These are phyloP conservation scores for Veloporphyrellus conicus DNA, from an alignment of 1,284 basidiomycete genomes.

Conservation along the genomic window DNA sequence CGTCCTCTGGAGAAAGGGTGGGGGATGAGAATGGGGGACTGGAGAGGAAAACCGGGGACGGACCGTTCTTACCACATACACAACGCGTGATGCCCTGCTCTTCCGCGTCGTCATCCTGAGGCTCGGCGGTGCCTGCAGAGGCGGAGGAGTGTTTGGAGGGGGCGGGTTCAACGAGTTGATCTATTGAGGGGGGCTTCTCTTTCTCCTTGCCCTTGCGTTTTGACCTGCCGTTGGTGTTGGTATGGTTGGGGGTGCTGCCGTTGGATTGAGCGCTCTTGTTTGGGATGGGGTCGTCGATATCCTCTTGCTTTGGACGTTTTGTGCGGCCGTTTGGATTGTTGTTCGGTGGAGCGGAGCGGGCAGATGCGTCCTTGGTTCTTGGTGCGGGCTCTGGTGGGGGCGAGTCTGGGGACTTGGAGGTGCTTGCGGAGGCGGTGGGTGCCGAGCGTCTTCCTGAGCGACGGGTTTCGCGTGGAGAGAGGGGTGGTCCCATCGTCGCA, in stretches of 20 bases:
- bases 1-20: conserved; percentile 51
- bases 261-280: conserved; percentile 45
- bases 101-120: conserved; percentile 55
- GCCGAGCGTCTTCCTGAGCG: conserved; percentile 70
- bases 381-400: conserved; percentile 49
- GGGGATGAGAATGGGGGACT: conserved; percentile 16
- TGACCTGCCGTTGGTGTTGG: conserved; percentile 35
- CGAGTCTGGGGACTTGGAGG: conserved; percentile 75
- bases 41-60: conserved; percentile 30
- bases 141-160: conserved; percentile 33
- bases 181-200: conserved; percentile 26
- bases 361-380: conserved; percentile 38
- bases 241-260: conserved; percentile 37
- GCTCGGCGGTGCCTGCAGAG: conserved; percentile 37
- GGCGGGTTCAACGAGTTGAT: conserved; percentile 24
- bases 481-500: conserved; percentile 66
- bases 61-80: conserved; percentile 87
- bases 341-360: conserved; percentile 44
- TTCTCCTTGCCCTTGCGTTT: conserved; percentile 38
- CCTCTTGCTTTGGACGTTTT: conserved; percentile 71
- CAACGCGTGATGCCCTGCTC: conserved; percentile 89
- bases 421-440: conserved; percentile 59
- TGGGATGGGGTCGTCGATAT: conserved; percentile 54
- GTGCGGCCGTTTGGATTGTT: conserved; percentile 43
- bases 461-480: conserved; percentile 69